A percentile compares a stretch with the other conserved stretches of the same genome.
Evolutionary conservation across 2,329 filamentous ascomycete genomes (phyloP).

Genomic region (Pseudopithomyces maydicus): DNA sequence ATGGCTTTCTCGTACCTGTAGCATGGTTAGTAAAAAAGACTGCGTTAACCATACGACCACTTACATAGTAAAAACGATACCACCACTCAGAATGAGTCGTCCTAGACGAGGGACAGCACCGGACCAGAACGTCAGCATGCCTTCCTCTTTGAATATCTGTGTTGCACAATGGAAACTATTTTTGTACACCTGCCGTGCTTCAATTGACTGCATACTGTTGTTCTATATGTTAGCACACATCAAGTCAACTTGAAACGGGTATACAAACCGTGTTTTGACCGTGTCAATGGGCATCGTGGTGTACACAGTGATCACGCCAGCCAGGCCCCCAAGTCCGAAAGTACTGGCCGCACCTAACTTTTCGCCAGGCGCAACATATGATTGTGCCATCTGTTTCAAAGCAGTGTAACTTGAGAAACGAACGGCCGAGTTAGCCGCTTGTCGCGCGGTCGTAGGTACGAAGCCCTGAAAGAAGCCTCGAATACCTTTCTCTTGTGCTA

Average conservation of each 20-base stretch:
- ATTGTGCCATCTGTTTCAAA: conserved; percentile 87
- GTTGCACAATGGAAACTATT: conserved; percentile 85
- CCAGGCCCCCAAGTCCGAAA: conserved; percentile 87
- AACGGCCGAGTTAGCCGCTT: conserved; percentile 91
- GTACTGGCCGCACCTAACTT: conserved; percentile 88
- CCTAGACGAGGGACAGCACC: conserved; percentile 86
- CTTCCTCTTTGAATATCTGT: conserved; percentile 87
- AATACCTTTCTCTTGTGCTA: conserved; percentile 84
- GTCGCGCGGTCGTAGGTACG: conserved; percentile 89
- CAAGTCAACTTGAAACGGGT: neutral
- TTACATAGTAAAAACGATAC: conserved; percentile 95
- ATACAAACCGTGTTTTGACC: conserved; percentile 75
- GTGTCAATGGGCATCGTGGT: conserved; percentile 79
- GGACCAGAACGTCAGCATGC: conserved; percentile 89
- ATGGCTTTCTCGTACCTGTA: conserved; percentile 88
- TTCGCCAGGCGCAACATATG: conserved; percentile 91
- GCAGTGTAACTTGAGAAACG: conserved; percentile 91
- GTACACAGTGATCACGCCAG: conserved; percentile 88
- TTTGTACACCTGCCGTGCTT: conserved; percentile 79
- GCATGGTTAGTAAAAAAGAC: conserved; percentile 16
- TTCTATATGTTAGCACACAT: neutral
- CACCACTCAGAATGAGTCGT: conserved; percentile 85
- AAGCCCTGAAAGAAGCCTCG: conserved; percentile 97
- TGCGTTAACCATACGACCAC: conserved; percentile 30
- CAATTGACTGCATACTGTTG: conserved; percentile 88